Evolutionary conservation across 2,329 filamentous ascomycete species (phyloP).

Genomic region (Pseudocercospora crystallina): DNA sequence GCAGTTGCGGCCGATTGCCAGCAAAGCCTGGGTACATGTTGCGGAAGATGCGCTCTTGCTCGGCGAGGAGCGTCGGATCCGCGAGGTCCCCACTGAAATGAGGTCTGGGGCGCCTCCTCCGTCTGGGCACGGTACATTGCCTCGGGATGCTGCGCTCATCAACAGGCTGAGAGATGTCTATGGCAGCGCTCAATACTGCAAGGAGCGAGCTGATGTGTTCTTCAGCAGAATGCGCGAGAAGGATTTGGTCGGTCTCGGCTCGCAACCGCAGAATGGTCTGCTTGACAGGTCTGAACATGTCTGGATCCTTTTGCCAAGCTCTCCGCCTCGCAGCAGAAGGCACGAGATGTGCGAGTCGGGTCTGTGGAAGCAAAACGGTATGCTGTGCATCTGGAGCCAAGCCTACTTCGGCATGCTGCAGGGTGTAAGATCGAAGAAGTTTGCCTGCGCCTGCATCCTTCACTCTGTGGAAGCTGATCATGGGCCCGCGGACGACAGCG

Average conservation of each 20-base stretch:
- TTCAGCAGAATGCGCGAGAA: conserved; percentile 65
- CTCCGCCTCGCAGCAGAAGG: conserved; percentile 40
- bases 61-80: conserved; percentile 43
- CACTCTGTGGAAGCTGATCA: conserved; percentile 63
- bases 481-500: conserved; percentile 66
- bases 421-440: conserved; percentile 66
- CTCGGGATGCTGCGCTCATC: conserved; percentile 61
- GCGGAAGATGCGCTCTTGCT: conserved; percentile 51
- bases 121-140: conserved; percentile 49
- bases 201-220: conserved; percentile 68
- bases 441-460: conserved; percentile 58
- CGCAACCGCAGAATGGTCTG: conserved; percentile 70
- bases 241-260: conserved; percentile 71
- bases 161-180: conserved; percentile 68
- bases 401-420: conserved; percentile 73
- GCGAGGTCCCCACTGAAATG: conserved; percentile 34
- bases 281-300: conserved; percentile 45
- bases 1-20: conserved; percentile 5
- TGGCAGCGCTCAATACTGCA: conserved; percentile 68
- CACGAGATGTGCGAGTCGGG: conserved; percentile 47
- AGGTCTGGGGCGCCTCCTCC: conserved; percentile 37
- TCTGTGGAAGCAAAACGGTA: conserved; percentile 45
- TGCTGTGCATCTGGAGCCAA: conserved; percentile 72
- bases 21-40: conserved; percentile 48
- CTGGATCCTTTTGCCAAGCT: conserved; percentile 47